Evolutionary conservation across 495 filamentous ascomycete genomes (phyloP), one percentile per base, ranked within the genome.

Genomic region (Talaromyces thailandensis): DNA sequence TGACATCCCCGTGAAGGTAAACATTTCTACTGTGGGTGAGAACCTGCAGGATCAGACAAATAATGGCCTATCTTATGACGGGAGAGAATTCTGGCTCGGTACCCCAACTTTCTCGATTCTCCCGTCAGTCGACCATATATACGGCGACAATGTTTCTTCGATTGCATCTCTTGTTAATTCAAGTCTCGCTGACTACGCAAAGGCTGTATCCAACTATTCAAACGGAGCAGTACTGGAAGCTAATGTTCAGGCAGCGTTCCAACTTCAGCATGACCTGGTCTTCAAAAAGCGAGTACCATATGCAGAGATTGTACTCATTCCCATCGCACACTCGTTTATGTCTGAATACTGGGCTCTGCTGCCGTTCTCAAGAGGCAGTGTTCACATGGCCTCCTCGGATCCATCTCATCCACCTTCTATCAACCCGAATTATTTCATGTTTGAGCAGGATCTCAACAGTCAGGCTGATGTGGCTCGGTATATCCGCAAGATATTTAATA

Each of bases 281-380:
- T 81, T 80, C 65, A 73, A 77, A 16, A 48, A 66, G 5, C 63
- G 72, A 18, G 70, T 81, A 9, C 40, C 58, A 24, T 40, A 40
- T 40, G 45, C 45, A 28, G 58, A 61, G 48, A 55, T 77, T 24
- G 51, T 63, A 23, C 63, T 52, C 55, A 66, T 70, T 48, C 68
- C 71, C 2, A 66, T 69, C n/a, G 59, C 58, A 0, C 53, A 62
- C 18, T 43, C 65, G 2, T 48, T 79, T 1, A 35, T 64, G 8
- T 67, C 70, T 4, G 73, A 76, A 35, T 80, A 75, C 67, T 82
- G 79, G 79, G 58, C 56, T n/a, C 68, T 73, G 1, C 68, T 77
- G 25, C 75, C 75, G 6, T 80, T 85, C 32, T 82, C 82, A 4
- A 80, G 84, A 8, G 85, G 85, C 6, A 81, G 67, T 45, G 76